Evolutionary conservation across 495 filamentous ascomycete genomes (phyloP).

Genomic region (Penicillium simplicissimum): DNA sequence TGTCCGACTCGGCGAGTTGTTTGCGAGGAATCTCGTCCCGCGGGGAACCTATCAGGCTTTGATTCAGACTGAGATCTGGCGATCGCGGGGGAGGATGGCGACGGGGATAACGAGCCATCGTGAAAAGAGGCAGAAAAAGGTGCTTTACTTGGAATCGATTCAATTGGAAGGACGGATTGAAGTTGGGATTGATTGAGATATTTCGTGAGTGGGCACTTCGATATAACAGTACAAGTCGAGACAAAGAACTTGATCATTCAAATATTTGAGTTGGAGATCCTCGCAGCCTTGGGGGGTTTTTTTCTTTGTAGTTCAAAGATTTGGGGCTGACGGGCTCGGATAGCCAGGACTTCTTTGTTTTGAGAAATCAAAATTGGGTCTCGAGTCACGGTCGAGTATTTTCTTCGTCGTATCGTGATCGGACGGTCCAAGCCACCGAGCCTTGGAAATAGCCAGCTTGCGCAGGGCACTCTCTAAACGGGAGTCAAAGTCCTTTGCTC

Average conservation of each 20-base stretch:
- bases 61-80: not conserved
- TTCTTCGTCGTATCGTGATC: not conserved
- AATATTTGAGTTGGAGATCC: not conserved
- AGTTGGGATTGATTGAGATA: not conserved
- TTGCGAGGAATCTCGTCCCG: not conserved
- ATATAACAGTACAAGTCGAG: not conserved
- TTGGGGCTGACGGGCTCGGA: too few relatives aligned
- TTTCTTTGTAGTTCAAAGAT: not conserved
- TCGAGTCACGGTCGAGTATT: not conserved
- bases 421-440: not conserved
- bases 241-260: not conserved
- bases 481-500: not conserved
- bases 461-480: not conserved
- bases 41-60: not conserved
- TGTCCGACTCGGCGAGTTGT: not conserved
- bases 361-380: not conserved
- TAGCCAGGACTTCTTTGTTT: too few relatives aligned
- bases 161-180: too few relatives aligned
- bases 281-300: not conserved
- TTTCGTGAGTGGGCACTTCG: not conserved
- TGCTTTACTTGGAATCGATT: not conserved
- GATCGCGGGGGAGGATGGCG: not conserved
- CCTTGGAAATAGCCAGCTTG: not conserved
- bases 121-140: too few relatives aligned
- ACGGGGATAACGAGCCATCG: not conserved